Conservation (phyloP, 1,284 basidiomycete species). For the Taiwanofungus camphoratus region DNA sequence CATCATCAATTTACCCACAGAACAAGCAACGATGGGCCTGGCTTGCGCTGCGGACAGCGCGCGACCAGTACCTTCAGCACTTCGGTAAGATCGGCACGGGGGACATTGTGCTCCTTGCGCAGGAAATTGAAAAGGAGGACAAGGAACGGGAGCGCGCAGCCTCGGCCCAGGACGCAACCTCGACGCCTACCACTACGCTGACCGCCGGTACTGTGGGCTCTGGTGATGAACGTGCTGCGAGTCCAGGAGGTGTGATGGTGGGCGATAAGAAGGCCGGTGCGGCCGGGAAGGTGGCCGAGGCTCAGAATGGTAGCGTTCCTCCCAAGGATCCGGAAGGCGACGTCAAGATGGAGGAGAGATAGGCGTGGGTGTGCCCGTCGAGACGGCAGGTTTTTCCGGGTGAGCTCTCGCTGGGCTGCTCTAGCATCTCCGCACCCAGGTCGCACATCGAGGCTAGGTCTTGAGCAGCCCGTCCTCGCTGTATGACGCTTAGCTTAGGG, state of each 20-base stretch:
- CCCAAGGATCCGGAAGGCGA: constrained; percentile 39
- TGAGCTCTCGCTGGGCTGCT: no score
- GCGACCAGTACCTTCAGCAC: constrained; percentile 63
- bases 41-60: constrained; percentile 72
- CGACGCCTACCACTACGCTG: neutral
- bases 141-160: constrained; percentile 28
- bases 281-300: no score
- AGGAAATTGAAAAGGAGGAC: constrained; percentile 65
- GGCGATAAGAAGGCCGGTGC: constrained; percentile 7
- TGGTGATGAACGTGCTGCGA: constrained; percentile 8
- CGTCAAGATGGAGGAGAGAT: constrained; percentile 46
- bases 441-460: no score
- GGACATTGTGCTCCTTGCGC: constrained; percentile 55
- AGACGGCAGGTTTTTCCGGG: no score
- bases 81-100: constrained; percentile 79
- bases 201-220: constrained; percentile 2
- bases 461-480: no score
- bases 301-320: no score
- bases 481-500: no score
- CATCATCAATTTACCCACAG: constrained; percentile 30
- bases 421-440: no score
- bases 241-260: constrained; percentile 7
- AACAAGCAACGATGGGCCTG: constrained; percentile 69
- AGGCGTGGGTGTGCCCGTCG: no score
- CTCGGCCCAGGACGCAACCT: constrained; percentile 11